Evolutionary conservation across 257 asterid species (phyloP), one percentile per base, ranked within the genome.

Genomic region (Nicotiana tomentosiformis): DNA sequence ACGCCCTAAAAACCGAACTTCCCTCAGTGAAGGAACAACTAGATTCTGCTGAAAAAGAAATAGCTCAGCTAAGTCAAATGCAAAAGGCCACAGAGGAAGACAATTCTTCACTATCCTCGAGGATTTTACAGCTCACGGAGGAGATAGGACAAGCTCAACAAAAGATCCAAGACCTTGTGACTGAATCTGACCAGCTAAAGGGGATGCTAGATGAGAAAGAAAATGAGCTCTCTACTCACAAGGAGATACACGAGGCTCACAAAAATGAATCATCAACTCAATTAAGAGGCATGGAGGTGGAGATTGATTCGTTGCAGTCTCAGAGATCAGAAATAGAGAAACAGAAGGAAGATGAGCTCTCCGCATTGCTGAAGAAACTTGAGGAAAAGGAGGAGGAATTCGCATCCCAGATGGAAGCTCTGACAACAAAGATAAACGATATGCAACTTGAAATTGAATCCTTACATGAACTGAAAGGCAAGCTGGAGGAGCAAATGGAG

Each of bases 211-310:
- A 77, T 30, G 93, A 87, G 88, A 93, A 88, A 89, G 97, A 89
- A 86, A 90, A 86, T 82, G 96, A 90, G 88, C 64, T 91, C 77
- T 89, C 91, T 56, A 66, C 84, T 83, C 93, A 92, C 87, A 84
- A 83, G 78, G 97, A 93, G 91, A 85, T 84, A 84, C 95, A 94
- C 32, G 98, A 90, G 87, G 67, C 97, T 80, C 91, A 89, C 89
- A 91, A 94, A 88, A 91, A 84, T 85, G 93, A 92, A 82, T 77
- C 90, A 80, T 85, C 90, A 55, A 81, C 89, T 81, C 94, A 87
- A 3, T 6, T 84, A 66, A 93, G 90, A 87, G 97, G 92, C 65
- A 86, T 95, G 87, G 98, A 93, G 80, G 83, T 84, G 82, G 93
- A 91, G 85, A 92, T 95, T 26, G 91, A 88, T 86, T 86, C 92